Evolutionary conservation across 768 basidiomycete species (phyloP).

Genomic region (Tricholoma matsutake): DNA sequence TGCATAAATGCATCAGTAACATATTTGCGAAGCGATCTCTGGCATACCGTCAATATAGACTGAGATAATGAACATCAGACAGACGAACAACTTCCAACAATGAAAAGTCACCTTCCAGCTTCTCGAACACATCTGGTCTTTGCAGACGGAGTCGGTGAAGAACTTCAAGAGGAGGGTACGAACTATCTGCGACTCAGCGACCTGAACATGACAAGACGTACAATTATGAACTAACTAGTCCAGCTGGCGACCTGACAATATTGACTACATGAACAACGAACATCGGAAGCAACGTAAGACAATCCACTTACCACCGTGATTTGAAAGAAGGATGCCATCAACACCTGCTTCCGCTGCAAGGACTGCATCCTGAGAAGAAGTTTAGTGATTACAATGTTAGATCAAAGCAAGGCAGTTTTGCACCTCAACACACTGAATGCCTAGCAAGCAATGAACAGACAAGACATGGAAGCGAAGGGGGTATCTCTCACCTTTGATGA

Average conservation of each 20-base stretch:
- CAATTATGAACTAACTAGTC: conserved; percentile 55
- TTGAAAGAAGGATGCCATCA: conserved; percentile 85
- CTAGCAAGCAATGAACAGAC: conserved; percentile 26
- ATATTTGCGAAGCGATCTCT: not conserved
- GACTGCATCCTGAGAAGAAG: conserved; percentile 66
- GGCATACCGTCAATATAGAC: conserved; percentile 81
- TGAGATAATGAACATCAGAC: conserved; percentile 23
- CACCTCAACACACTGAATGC: conserved; percentile 74
- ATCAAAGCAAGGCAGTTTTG: conserved; percentile 9
- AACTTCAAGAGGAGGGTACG: conserved; percentile 76
- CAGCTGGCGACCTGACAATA: conserved; percentile 62
- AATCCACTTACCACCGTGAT: conserved; percentile 72
- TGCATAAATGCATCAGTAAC: conserved; percentile 11
- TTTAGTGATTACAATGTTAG: conserved; percentile 5
- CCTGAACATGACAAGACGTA: not conserved
- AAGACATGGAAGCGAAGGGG: not conserved
- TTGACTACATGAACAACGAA: conserved; percentile 1
- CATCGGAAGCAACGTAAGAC: not conserved
- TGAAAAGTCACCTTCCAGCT: conserved; percentile 54
- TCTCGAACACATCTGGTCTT: conserved; percentile 71
- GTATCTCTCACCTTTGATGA: conserved; percentile 60
- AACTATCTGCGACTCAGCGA: conserved; percentile 39
- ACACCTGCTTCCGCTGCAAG: conserved; percentile 81
- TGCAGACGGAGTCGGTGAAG: conserved; percentile 69
- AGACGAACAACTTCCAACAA: not conserved